These are phyloP conservation scores for Phytophthora capsici DNA, from an alignment of 352 stramenopile species.

Conservation along the genomic window DNA sequence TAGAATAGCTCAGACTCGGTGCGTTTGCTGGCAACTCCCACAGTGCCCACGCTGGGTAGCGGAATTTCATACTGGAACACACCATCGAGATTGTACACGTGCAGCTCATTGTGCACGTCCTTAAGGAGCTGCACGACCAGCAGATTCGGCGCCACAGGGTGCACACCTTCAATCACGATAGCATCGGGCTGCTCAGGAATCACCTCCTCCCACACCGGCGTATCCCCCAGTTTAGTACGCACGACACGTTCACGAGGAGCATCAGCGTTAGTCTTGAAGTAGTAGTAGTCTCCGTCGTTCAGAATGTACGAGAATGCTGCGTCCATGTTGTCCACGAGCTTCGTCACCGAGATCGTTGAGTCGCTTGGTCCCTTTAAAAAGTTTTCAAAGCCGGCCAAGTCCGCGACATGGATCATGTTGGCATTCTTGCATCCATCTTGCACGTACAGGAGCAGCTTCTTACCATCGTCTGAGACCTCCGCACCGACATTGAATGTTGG, in stretches of 20 bases:
- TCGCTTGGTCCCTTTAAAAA: slow-evolving; percentile 49
- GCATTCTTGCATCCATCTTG: slow-evolving; percentile 90
- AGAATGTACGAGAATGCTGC: slow-evolving; percentile 85
- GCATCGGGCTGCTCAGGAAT: slow-evolving; percentile 77
- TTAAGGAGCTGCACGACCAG: slow-evolving; percentile 83
- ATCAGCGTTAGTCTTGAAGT: slow-evolving; percentile 87
- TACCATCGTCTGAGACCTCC: slow-evolving; percentile 81
- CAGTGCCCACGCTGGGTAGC: slow-evolving; percentile 72
- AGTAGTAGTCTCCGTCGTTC: slow-evolving; percentile 89
- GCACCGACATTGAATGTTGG: slow-evolving; percentile 73
- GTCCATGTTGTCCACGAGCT: slow-evolving; percentile 90
- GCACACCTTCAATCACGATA: slow-evolving; percentile 79
- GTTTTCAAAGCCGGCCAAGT: slow-evolving; percentile 54
- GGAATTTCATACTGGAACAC: slow-evolving; percentile 79
- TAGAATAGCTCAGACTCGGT: slow-evolving; percentile 88
- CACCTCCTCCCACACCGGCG: slow-evolving; percentile 75
- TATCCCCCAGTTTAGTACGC: slow-evolving; percentile 46
- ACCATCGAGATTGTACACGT: slow-evolving; percentile 80
- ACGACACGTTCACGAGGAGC: slow-evolving; percentile 84
- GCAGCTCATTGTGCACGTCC: slow-evolving; percentile 82
- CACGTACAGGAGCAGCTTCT: slow-evolving; percentile 77
- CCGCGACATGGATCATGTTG: slow-evolving; percentile 87
- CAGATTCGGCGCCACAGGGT: slow-evolving; percentile 68
- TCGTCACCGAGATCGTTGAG: slow-evolving; percentile 58
- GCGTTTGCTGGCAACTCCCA: slow-evolving; percentile 72